Percentiles rank a stretch among this genome's conserved stretches.
These are phyloP conservation scores for Mycena latifolia DNA, from an alignment of 768 basidiomycete genomes.

Conservation along the genomic window DNA sequence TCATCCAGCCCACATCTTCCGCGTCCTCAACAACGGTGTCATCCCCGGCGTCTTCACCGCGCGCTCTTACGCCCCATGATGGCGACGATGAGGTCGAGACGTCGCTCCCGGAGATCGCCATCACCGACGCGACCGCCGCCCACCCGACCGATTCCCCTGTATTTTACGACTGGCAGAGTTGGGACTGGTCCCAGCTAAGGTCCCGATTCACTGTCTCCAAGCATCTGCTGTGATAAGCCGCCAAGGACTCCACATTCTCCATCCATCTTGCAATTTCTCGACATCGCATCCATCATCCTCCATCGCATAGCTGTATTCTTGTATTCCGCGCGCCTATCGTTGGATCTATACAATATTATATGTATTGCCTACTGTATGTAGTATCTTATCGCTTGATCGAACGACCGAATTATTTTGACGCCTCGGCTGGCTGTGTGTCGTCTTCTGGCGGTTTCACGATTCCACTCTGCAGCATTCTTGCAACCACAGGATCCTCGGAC, in stretches of 20 bases:
- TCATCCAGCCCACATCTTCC: not conserved
- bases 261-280: not conserved
- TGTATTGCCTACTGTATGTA: slow-evolving; percentile 23
- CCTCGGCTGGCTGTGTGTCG: slow-evolving; percentile 42
- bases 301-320: slow-evolving; percentile 13
- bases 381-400: not conserved
- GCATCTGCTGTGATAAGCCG: not conserved
- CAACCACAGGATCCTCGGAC: slow-evolving; percentile 57
- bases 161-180: slow-evolving; percentile 49
- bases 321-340: slow-evolving; percentile 4
- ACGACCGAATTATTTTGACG: slow-evolving; percentile 13
- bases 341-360: slow-evolving; percentile 21
- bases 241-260: not conserved
- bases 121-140: not conserved
- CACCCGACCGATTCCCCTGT: not conserved
- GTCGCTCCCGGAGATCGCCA: not conserved
- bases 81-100: slow-evolving; percentile 4
- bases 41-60: slow-evolving; percentile 20
- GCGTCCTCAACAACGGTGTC: slow-evolving; percentile 11
- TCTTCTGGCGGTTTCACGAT: slow-evolving; percentile 63
- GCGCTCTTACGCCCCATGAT: slow-evolving; percentile 27
- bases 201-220: slow-evolving; percentile 14
- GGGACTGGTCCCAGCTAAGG: slow-evolving; percentile 54
- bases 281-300: not conserved
- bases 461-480: slow-evolving; percentile 69